Percentiles rank a stretch among this genome's conserved stretches.
Evolutionary conservation across 208 protist species (phyloP).

Genomic region (Vickermania spadyakhi): DNA sequence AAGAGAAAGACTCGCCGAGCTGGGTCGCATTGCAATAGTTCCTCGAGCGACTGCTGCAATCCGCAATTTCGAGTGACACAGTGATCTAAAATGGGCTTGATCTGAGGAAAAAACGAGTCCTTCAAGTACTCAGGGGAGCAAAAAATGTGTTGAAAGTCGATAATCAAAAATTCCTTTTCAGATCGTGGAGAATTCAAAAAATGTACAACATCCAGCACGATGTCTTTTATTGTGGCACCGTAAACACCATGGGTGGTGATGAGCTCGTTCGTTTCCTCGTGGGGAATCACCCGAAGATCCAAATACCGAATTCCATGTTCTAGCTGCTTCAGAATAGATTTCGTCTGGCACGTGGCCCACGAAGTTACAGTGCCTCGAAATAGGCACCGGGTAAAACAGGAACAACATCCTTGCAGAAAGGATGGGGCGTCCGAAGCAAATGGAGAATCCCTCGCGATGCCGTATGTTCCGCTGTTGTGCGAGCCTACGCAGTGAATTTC

Average conservation of each 20-base stretch:
- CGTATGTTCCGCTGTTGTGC: constrained; percentile 37
- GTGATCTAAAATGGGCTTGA: constrained; percentile 12
- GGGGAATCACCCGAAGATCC: constrained; percentile 21
- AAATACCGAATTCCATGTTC: constrained; percentile 38
- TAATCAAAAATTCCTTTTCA: constrained; percentile 27
- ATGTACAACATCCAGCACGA: constrained; percentile 13
- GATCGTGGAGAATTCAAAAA: constrained; percentile 15
- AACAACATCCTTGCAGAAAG: constrained; percentile 8
- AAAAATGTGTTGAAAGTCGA: constrained; percentile 48
- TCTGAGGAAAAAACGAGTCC: constrained; percentile 13
- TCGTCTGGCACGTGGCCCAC: constrained; percentile 42
- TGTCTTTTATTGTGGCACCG: constrained; percentile 11
- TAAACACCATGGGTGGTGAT: constrained; percentile 27
- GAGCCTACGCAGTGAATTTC: constrained; percentile 26
- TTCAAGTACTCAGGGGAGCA: constrained; percentile 6
- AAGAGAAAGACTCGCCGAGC: constrained; percentile 40
- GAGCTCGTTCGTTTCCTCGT: constrained; percentile 11
- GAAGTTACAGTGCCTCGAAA: constrained; percentile 5
- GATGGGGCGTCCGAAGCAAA: constrained; percentile 31
- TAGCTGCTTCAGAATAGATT: constrained; percentile 33
- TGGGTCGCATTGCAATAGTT: constrained; percentile 12
- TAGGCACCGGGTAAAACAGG: constrained; percentile 15
- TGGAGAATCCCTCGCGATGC: constrained; percentile 12
- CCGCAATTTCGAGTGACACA: constrained; percentile 16
- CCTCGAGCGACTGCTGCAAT: constrained; percentile 19